Percentiles rank a stretch among this genome's conserved stretches.
phyloP scores from a whole-genome alignment of 345 rosid species.

The Leavenworthia alabamica region DNA sequence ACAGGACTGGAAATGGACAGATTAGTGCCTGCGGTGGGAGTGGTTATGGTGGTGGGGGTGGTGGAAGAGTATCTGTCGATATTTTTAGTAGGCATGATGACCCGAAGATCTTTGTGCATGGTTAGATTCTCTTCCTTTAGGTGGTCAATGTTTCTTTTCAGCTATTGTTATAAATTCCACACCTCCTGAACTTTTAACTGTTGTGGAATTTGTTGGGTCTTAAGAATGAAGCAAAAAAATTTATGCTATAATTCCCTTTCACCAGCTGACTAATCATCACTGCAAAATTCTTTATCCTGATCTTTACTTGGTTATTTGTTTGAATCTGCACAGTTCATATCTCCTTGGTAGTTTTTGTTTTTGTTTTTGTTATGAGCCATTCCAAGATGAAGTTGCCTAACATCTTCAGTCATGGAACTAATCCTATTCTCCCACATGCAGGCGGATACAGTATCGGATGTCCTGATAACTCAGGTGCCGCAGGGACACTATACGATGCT shows the following conservation, averaged over 20 bases:
- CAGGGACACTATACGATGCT: constrained; percentile 96
- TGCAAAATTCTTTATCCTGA: not conserved
- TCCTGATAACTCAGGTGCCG: constrained; percentile 86
- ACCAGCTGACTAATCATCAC: not conserved
- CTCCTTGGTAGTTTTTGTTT: not conserved
- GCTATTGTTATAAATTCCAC: not conserved
- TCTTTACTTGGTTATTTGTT: constrained; percentile 11
- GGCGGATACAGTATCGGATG: constrained; percentile 85
- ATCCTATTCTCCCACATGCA: constrained; percentile 31
- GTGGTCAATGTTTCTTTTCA: constrained; percentile 5
- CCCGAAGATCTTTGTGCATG: constrained; percentile 83
- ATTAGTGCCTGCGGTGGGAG: constrained; percentile 96
- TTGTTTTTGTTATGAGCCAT: not conserved
- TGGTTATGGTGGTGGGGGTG: constrained; percentile 98
- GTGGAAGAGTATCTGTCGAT: constrained; percentile 93
- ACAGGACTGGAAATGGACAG: constrained; percentile 93
- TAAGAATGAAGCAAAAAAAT: not conserved
- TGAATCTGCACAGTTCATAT: not conserved
- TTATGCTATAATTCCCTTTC: not conserved
- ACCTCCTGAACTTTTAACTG: not conserved
- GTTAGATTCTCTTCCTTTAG: constrained; percentile 42
- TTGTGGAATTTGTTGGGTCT: not conserved
- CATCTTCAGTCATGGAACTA: constrained; percentile 10
- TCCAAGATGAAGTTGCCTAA: not conserved
- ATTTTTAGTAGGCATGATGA: constrained; percentile 95